These are phyloP conservation scores for Picochlorum sp. DNA, from an alignment of 139 green algal genomes.

Conservation along the genomic window DNA sequence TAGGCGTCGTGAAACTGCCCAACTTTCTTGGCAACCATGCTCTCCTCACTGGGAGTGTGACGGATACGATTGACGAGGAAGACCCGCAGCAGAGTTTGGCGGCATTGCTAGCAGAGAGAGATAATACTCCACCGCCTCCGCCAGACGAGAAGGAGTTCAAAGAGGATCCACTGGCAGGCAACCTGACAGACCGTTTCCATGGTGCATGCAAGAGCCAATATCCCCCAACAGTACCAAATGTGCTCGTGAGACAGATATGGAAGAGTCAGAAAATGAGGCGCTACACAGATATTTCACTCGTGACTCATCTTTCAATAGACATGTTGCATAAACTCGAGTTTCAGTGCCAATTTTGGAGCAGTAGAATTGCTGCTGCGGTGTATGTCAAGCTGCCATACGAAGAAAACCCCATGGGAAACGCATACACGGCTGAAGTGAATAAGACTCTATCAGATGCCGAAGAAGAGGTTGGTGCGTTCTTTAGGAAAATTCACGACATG, in stretches of 20 bases:
- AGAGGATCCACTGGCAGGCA: constrained; percentile 5
- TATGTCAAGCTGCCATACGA: constrained; percentile 15
- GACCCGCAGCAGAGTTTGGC: background rate
- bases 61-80: background rate
- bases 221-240: constrained; percentile 17
- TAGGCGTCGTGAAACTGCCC: background rate
- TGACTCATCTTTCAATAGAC: constrained; percentile 31
- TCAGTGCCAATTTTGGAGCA: constrained; percentile 22
- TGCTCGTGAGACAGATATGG: constrained; percentile 22
- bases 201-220: constrained; percentile 7
- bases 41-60: background rate
- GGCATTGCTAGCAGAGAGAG: background rate
- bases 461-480: constrained; percentile 21
- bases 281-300: constrained; percentile 21
- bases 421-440: background rate
- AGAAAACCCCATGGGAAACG: background rate
- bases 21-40: constrained; percentile 1
- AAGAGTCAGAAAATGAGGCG: constrained; percentile 12
- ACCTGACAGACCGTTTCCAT: constrained; percentile 3
- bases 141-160: background rate
- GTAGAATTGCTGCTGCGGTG: constrained; percentile 21
- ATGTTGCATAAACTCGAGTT: constrained; percentile 16
- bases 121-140: background rate
- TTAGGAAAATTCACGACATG: constrained; percentile 13
- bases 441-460: background rate